These are phyloP conservation scores for Kwoniella sp. DNA, from an alignment of 768 basidiomycete genomes.

Conservation along the genomic window DNA sequence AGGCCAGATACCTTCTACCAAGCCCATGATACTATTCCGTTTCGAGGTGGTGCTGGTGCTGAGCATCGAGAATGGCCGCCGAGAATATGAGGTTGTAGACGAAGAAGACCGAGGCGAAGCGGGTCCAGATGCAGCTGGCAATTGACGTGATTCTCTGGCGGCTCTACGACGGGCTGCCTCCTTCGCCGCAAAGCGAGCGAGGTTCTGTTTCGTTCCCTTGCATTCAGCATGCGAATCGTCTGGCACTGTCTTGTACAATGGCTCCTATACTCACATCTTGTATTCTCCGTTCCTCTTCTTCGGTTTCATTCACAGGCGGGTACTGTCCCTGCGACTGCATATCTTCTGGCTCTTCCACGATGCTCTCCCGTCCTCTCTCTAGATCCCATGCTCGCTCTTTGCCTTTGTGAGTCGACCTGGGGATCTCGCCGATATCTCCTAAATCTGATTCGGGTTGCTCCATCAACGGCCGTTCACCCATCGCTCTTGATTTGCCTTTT, in stretches of 20 bases:
- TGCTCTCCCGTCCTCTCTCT: constrained; percentile 31
- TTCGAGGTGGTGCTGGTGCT: constrained; percentile 20
- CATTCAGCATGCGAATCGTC: neutral
- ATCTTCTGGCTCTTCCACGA: constrained; percentile 27
- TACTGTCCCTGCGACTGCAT: constrained; percentile 21
- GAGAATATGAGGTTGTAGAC: constrained; percentile 24
- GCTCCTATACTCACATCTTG: constrained; percentile 43
- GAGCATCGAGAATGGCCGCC: constrained; percentile 30
- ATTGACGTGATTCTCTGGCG: constrained; percentile 34
- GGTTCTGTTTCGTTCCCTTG: constrained; percentile 33
- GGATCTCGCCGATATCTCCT: constrained; percentile 23
- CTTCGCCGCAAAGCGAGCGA: constrained; percentile 44
- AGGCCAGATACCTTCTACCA: constrained; percentile 42
- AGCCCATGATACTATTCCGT: constrained; percentile 36
- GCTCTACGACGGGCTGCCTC: constrained; percentile 44
- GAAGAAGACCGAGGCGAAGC: constrained; percentile 20
- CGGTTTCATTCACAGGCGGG: constrained; percentile 42
- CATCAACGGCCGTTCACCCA: neutral
- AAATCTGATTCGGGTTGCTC: constrained; percentile 11
- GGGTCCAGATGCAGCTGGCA: constrained; percentile 21
- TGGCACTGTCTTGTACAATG: too few species aligned
- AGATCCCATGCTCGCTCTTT: constrained; percentile 39
- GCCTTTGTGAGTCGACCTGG: constrained; percentile 18
- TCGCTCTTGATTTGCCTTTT: constrained; percentile 24
- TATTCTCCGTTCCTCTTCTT: constrained; percentile 40